phyloP scores from a whole-genome alignment of 192 early-diverging fungal species.

The Rhizophlyctis rosea region DNA sequence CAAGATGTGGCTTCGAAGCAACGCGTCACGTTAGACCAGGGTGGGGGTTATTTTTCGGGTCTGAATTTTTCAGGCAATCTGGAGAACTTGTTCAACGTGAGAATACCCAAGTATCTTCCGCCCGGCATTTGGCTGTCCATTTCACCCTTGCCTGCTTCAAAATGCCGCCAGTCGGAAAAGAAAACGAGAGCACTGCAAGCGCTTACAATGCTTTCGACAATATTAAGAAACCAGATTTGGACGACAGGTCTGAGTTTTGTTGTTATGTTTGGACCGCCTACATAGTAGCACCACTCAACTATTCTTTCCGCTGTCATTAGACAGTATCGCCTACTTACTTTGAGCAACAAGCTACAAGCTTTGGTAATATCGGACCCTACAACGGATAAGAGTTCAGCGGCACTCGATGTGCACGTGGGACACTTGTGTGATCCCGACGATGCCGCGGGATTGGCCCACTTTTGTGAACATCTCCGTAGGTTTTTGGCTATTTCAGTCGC shows the following conservation, averaged over 20 bases:
- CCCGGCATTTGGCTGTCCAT: too few species aligned
- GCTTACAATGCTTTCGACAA: slow-evolving; percentile 10
- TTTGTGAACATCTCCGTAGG: slow-evolving; percentile 70
- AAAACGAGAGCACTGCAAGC: too few species aligned
- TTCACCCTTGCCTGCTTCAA: too few species aligned
- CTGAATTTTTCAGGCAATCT: too few species aligned
- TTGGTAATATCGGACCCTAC: slow-evolving; percentile 68
- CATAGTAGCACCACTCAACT: too few species aligned
- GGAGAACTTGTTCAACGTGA: too few species aligned
- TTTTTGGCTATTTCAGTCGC: background rate
- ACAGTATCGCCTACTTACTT: slow-evolving; percentile 30
- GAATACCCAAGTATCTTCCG: too few species aligned
- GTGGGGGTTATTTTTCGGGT: too few species aligned
- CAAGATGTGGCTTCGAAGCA: too few species aligned
- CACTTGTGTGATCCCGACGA: slow-evolving; percentile 73
- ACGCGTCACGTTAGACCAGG: too few species aligned
- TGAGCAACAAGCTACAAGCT: slow-evolving; percentile 61
- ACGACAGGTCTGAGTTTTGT: slow-evolving; percentile 35
- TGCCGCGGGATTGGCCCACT: slow-evolving; percentile 76
- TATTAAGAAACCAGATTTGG: slow-evolving; percentile 33
- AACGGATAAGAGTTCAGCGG: slow-evolving; percentile 75
- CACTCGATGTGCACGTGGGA: slow-evolving; percentile 81
- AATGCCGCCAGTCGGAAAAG: too few species aligned
- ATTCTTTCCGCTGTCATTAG: too few species aligned
- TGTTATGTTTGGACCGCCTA: background rate